Evolutionary conservation across 1,284 basidiomycete species (phyloP).

Genomic region (Ustilago tritici): DNA sequence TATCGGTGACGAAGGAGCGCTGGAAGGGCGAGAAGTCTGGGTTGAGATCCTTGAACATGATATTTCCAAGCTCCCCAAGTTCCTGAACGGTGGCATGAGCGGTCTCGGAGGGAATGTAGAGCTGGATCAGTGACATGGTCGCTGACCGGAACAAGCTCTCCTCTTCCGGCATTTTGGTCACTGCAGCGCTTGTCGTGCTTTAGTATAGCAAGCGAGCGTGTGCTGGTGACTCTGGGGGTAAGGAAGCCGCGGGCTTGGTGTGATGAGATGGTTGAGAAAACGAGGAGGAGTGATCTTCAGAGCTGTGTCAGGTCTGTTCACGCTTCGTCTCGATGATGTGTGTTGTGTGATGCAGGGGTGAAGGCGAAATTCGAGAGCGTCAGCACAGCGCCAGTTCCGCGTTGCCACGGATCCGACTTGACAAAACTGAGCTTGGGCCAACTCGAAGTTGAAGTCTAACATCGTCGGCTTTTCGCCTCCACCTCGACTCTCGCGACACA

Average conservation of each 20-base stretch:
- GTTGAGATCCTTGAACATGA: constrained; percentile 98
- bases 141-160: constrained; percentile 69
- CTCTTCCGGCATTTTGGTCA: constrained; percentile 46
- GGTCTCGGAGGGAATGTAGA: constrained; percentile 97
- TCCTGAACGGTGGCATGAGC: constrained; percentile 96
- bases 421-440: constrained; percentile 12
- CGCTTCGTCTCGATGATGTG: constrained; percentile 2
- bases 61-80: constrained; percentile 92
- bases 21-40: constrained; percentile 96
- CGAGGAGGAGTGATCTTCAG: not conserved
- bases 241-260: constrained; percentile 1
- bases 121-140: constrained; percentile 93
- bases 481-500: constrained; percentile 18
- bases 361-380: constrained; percentile 5
- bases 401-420: constrained; percentile 32
- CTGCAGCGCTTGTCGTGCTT: constrained; percentile 14
- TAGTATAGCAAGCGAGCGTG: not conserved
- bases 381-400: not conserved
- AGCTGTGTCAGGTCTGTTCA: constrained; percentile 16
- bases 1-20: constrained; percentile 95
- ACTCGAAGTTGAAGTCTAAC: constrained; percentile 11
- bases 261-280: not conserved
- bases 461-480: constrained; percentile 14
- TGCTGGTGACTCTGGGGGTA: not conserved
- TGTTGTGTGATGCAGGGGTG: constrained; percentile 15